Conservation (phyloP, 2,329 filamentous ascomycete genomes). For the Knoxdaviesia proteae region DNA sequence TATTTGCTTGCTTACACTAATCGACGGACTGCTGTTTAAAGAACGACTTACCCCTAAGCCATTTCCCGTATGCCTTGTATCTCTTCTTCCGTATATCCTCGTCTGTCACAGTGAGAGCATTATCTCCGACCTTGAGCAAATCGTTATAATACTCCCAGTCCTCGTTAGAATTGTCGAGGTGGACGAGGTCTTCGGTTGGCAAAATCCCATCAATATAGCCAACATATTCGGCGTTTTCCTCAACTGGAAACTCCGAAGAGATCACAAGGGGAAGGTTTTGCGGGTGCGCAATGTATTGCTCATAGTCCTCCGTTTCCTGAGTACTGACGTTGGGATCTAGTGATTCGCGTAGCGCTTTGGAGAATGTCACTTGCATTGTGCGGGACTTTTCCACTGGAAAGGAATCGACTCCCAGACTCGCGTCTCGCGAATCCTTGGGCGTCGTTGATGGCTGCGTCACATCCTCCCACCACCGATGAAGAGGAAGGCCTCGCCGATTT, state of each 20-base stretch:
- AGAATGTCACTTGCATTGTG: constrained; percentile 73
- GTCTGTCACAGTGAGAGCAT: constrained; percentile 69
- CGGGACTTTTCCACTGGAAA: constrained; percentile 44
- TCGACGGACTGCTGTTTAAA: constrained; percentile 72
- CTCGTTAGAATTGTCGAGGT: constrained; percentile 11
- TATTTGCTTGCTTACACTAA: constrained; percentile 1
- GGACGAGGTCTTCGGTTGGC: constrained; percentile 38
- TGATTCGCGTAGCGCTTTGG: constrained; percentile 66
- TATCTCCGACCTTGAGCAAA: constrained; percentile 55
- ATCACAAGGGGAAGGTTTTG: constrained; percentile 71
- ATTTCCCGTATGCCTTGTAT: constrained; percentile 91
- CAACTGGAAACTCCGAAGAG: constrained; percentile 41
- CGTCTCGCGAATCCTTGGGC: constrained; percentile 7
- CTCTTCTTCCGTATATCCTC: constrained; percentile 81
- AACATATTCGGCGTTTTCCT: constrained; percentile 48
- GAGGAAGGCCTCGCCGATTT: no score
- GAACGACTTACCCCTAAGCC: constrained; percentile 82
- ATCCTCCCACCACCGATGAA: no score
- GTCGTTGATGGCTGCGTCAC: no score
- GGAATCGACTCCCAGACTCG: constrained; percentile 6
- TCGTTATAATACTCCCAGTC: constrained; percentile 44
- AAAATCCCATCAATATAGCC: constrained; percentile 56
- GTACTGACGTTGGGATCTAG: constrained; percentile 64
- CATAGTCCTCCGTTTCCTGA: constrained; percentile 68
- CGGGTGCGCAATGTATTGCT: constrained; percentile 72